phyloP scores from a whole-genome alignment of 805 yeast genomes.

The Sungouiella thailandica region DNA sequence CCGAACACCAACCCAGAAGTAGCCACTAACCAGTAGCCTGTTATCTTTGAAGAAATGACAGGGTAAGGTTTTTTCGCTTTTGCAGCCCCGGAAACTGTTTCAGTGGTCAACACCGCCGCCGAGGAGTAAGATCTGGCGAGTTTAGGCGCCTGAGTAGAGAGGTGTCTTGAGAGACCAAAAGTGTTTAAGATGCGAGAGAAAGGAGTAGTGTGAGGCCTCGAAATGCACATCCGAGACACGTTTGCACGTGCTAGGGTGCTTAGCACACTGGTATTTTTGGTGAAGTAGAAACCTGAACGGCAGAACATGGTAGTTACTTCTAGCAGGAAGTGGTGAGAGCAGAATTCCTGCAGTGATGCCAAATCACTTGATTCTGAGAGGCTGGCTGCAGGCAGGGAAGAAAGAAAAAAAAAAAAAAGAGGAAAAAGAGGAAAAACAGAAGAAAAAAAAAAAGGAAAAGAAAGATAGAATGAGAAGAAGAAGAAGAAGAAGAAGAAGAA shows the following conservation, averaged over 20 bases:
- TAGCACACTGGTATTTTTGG: constrained; percentile 47
- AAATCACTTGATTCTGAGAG: too few relatives aligned
- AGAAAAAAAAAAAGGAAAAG: too few relatives aligned
- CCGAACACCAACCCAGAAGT: constrained; percentile 89
- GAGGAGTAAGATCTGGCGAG: constrained; percentile 5
- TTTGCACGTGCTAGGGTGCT: constrained; percentile 23
- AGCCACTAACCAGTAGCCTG: constrained; percentile 86
- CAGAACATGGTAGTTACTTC: constrained; percentile 35
- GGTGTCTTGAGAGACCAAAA: too few relatives aligned
- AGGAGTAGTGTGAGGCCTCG: too few relatives aligned
- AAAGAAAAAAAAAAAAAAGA: too few relatives aligned
- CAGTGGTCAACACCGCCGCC: not conserved
- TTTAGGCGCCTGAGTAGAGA: not conserved
- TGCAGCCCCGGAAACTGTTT: constrained; percentile 1
- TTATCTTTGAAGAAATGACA: constrained; percentile 29
- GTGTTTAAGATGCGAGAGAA: not conserved
- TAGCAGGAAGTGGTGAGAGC: too few relatives aligned
- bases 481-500: too few relatives aligned
- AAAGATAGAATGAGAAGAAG: too few relatives aligned
- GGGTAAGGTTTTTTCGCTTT: constrained; percentile 6
- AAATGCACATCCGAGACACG: too few relatives aligned
- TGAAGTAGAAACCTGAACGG: constrained; percentile 54
- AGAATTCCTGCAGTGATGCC: too few relatives aligned
- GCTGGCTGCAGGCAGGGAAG: too few relatives aligned
- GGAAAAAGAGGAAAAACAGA: too few relatives aligned